Evolutionary conservation across 768 basidiomycete genomes (phyloP).

Genomic region (Coprinellus micaceus): DNA sequence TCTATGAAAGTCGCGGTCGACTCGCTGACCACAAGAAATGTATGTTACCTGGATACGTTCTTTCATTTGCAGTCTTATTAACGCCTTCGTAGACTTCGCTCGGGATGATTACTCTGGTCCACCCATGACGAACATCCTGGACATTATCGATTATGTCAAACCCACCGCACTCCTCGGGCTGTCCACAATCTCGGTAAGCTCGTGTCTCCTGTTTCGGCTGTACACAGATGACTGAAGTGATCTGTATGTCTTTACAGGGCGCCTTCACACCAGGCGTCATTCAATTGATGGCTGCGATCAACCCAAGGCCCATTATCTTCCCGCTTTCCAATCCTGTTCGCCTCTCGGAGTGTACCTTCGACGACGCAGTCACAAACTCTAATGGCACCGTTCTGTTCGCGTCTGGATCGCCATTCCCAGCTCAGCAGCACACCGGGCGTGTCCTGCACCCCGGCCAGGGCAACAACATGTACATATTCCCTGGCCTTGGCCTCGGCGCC

Average conservation of each 20-base stretch:
- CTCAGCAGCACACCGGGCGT: slow-evolving; percentile 51
- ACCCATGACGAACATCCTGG: slow-evolving; percentile 68
- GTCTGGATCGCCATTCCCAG: slow-evolving; percentile 81
- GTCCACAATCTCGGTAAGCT: slow-evolving; percentile 68
- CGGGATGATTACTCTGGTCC: slow-evolving; percentile 75
- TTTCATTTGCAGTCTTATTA: slow-evolving; percentile 6
- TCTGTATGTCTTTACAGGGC: slow-evolving; percentile 35
- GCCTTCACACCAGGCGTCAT: slow-evolving; percentile 76
- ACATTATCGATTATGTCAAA: slow-evolving; percentile 76
- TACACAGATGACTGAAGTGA: too few relatives aligned
- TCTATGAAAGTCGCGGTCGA: slow-evolving; percentile 69
- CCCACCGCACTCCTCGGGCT: slow-evolving; percentile 89
- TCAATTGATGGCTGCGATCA: slow-evolving; percentile 71
- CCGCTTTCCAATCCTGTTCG: slow-evolving; percentile 86
- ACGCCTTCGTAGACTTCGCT: slow-evolving; percentile 61
- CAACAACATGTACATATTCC: slow-evolving; percentile 92
- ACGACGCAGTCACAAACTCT: slow-evolving; percentile 69
- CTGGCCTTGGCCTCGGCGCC: slow-evolving; percentile 74
- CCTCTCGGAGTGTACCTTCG: slow-evolving; percentile 78
- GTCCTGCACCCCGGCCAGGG: slow-evolving; percentile 80
- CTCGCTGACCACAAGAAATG: slow-evolving; percentile 85
- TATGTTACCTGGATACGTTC: slow-evolving; percentile 25
- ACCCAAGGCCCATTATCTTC: slow-evolving; percentile 86
- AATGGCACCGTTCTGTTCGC: slow-evolving; percentile 81
- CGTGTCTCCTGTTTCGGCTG: too few relatives aligned